A percentile compares a stretch with the other conserved stretches of the same genome.
Evolutionary conservation across 345 rosid species (phyloP).

Genomic region (Streptanthus diversifolius): DNA sequence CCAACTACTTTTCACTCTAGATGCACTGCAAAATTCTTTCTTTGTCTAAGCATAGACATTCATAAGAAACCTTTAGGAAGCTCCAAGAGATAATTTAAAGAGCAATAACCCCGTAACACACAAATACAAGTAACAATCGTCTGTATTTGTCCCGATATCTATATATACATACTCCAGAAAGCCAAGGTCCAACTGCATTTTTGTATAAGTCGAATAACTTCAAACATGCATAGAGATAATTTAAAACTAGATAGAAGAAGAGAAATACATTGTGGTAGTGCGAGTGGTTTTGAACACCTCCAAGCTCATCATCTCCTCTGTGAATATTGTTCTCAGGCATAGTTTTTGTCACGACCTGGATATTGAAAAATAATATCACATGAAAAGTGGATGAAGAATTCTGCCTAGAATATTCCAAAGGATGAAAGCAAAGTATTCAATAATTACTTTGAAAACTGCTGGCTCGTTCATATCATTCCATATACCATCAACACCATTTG

Average conservation of each 20-base stretch:
- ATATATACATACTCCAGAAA: neutral
- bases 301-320: slow-evolving; percentile 72
- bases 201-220: neutral
- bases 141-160: neutral
- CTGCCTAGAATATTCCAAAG: neutral
- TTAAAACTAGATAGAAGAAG: slow-evolving; percentile 7
- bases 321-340: slow-evolving; percentile 89
- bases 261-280: slow-evolving; percentile 82
- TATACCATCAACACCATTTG: slow-evolving; percentile 92
- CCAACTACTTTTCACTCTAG: neutral
- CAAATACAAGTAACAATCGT: neutral
- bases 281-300: slow-evolving; percentile 73
- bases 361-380: neutral
- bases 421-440: neutral
- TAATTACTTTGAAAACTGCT: slow-evolving; percentile 67
- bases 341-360: slow-evolving; percentile 78
- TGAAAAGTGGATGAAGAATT: slow-evolving; percentile 15
- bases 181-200: neutral
- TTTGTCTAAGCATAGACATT: neutral
- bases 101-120: neutral
- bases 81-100: neutral
- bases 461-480: slow-evolving; percentile 99
- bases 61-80: neutral
- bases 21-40: neutral
- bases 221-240: neutral